These are phyloP conservation scores for Ophiostoma ulmi DNA, from an alignment of 2,329 filamentous ascomycete genomes.

Conservation along the genomic window DNA sequence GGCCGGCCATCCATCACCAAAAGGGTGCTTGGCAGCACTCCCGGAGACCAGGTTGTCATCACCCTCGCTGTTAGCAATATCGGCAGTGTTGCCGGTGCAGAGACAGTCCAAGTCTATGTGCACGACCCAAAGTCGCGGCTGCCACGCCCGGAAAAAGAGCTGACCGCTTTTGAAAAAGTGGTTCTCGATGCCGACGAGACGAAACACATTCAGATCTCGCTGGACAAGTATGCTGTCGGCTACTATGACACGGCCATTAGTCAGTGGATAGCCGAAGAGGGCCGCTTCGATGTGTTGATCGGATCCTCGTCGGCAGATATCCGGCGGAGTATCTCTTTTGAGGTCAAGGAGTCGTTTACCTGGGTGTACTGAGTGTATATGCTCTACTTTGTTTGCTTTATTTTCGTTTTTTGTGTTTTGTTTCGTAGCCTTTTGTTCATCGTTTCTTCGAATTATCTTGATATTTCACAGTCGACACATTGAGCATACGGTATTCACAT, in stretches of 20 bases:
- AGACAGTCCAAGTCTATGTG: not conserved
- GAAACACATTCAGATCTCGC: constrained; percentile 42
- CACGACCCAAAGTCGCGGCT: constrained; percentile 2
- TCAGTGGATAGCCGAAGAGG: constrained; percentile 63
- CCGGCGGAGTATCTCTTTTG: not conserved
- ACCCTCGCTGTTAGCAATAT: not conserved
- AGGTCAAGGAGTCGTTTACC: not conserved
- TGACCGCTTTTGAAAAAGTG: constrained; percentile 45
- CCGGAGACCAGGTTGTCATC: constrained; percentile 36
- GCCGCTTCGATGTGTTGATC: constrained; percentile 55
- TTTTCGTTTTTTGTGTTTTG: constrained; percentile 31
- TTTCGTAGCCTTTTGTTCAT: not conserved
- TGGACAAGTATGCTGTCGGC: constrained; percentile 50
- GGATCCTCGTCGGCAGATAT: constrained; percentile 52
- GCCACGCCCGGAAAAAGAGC: not conserved
- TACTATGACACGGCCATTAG: constrained; percentile 58
- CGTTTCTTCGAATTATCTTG: not conserved
- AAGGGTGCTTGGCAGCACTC: constrained; percentile 45
- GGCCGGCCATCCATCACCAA: constrained; percentile 38
- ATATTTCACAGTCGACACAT: not conserved
- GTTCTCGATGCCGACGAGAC: constrained; percentile 53
- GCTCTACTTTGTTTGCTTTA: constrained; percentile 31
- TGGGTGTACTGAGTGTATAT: not conserved
- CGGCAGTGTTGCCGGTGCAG: not conserved
- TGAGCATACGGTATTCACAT: too few relatives aligned